Percentiles rank a stretch among this genome's conserved stretches.
phyloP scores from a whole-genome alignment of 352 stramenopile species.

The Peronospora destructor region DNA sequence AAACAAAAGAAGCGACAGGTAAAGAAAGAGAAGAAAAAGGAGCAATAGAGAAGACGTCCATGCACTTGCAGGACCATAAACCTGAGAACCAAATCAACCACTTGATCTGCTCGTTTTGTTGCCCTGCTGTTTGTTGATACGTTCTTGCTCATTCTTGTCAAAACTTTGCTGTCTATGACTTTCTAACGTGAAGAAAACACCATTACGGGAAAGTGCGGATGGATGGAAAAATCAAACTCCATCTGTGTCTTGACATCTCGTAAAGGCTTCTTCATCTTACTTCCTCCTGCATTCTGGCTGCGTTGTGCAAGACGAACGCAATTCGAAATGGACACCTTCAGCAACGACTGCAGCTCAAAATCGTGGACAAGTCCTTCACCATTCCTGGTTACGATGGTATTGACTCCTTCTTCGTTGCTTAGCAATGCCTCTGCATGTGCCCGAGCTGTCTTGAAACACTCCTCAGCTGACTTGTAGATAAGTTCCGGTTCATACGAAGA shows the following conservation, averaged over 20 bases:
- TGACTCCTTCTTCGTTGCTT: conserved; percentile 29
- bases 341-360: conserved; percentile 46
- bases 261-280: conserved; percentile 25
- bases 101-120: not conserved
- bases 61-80: not conserved
- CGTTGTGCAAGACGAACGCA: conserved; percentile 49
- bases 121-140: not conserved
- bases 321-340: conserved; percentile 63
- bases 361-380: conserved; percentile 24
- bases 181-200: conserved; percentile 27
- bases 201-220: conserved; percentile 65
- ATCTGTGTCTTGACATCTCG: conserved; percentile 15
- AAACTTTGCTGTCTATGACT: conserved; percentile 5
- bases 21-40: conserved; percentile 13
- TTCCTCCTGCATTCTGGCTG: conserved; percentile 25
- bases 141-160: too few relatives aligned
- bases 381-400: conserved; percentile 7
- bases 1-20: conserved; percentile 14
- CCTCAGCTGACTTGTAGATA: conserved; percentile 79
- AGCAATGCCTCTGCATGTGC: conserved; percentile 48
- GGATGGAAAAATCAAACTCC: conserved; percentile 54
- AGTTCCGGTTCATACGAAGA: conserved; percentile 58
- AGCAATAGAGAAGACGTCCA: conserved; percentile 20
- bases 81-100: conserved; percentile 8
- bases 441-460: conserved; percentile 75